phyloP scores from a whole-genome alignment of 805 yeast genomes.

The Hanseniaspora occidentalis region DNA sequence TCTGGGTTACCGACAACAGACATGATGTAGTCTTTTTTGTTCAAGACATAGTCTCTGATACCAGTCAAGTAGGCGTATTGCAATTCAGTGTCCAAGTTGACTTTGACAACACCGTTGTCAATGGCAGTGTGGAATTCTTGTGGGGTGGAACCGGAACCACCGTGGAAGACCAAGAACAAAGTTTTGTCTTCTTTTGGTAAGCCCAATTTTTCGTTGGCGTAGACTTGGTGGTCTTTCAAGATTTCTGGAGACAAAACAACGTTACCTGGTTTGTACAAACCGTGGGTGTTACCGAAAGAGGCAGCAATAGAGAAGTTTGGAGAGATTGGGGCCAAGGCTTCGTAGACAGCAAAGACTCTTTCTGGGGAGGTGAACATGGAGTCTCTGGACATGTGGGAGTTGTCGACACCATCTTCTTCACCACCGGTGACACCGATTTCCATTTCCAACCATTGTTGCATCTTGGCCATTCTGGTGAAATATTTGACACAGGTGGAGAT shows the following conservation, averaged over 20 bases:
- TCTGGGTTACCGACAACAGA: constrained; percentile 97
- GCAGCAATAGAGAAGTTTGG: constrained; percentile 99
- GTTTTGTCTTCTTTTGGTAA: constrained; percentile 44
- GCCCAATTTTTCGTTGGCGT: constrained; percentile 59
- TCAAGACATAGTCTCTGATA: constrained; percentile 93
- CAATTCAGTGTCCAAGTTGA: constrained; percentile 97
- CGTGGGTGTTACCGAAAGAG: constrained; percentile 98
- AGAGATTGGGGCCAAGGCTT: constrained; percentile 80
- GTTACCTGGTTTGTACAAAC: constrained; percentile 99
- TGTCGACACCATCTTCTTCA: constrained; percentile 99
- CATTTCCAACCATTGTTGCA: constrained; percentile 98
- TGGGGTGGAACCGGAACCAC: constrained; percentile 97
- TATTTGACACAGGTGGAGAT: constrained; percentile 87
- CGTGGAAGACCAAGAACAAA: constrained; percentile 97
- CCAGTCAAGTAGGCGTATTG: constrained; percentile 96
- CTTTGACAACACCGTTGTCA: constrained; percentile 92
- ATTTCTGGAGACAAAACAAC: constrained; percentile 86
- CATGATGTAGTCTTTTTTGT: constrained; percentile 88
- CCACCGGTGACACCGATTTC: constrained; percentile 99
- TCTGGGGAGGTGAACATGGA: constrained; percentile 89
- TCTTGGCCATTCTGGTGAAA: constrained; percentile 86
- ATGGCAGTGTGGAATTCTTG: constrained; percentile 87
- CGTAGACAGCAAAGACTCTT: constrained; percentile 83
- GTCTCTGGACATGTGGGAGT: constrained; percentile 82
- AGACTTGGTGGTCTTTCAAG: constrained; percentile 90